Evolutionary conservation across 164 flowering plant genomes (phyloP), one percentile per base, ranked within the genome.

Genomic region (Aristolochia californica): DNA sequence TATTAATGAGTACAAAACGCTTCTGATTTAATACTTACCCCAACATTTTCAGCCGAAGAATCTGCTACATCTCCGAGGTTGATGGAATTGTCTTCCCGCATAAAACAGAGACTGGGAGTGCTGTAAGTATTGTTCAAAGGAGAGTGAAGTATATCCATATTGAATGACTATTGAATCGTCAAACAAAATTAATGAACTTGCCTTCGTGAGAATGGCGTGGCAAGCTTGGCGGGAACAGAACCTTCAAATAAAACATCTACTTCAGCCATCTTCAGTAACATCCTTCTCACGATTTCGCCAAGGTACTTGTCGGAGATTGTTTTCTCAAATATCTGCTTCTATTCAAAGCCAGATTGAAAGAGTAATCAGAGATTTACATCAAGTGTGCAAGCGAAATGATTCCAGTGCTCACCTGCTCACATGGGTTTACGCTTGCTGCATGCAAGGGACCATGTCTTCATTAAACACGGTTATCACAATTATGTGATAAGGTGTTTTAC

Each of bases 271-370:
- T 74, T 74, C 18, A 75, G 62, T 17, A 91, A 62, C 38, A 77
- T 87, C 60, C 93, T 59, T 57, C 95, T 68, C 12, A 72, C 93
- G 64, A 91, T 84, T 68, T 88, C 98, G 13, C 95, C 96, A 23
- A 88, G 82, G 66, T 88, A 91, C 91, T 84, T 88, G 26, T 96
- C 96, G n/a, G 98, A 81, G 18, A 91, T 88, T 57, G 85, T 83
- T 74, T 91, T 91, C 82, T 91, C 98, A 74, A 79, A 82, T 50
- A 75, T 81, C 96, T 91, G 75, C 40, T 2, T 50, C 27, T 40
- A 24, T 43, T 28, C 20, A 20, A 57, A 24, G n/a, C 15, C 30
- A 12, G 11, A 44, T 22, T 15, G 11, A 24, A 22, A 22, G n/a
- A n/a, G n/a, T n/a, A n/a, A n/a, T n/a, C n/a, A n/a, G n/a, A n/a